Conservation (phyloP, 2,329 filamentous ascomycete genomes). For the Coleophoma cylindrospora region DNA sequence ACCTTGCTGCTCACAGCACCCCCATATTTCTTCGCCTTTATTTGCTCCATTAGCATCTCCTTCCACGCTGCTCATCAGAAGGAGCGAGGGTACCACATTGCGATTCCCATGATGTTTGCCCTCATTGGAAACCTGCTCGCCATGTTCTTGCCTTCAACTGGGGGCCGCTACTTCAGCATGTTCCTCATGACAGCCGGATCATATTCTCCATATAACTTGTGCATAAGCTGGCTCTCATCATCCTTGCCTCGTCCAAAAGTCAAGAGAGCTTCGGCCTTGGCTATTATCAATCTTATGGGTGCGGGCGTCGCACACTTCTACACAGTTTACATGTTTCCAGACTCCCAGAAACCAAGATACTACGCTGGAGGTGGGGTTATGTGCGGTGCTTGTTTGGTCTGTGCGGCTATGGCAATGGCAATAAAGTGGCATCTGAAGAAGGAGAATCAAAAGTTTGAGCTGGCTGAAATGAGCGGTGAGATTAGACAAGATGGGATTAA, state of each 20-base stretch:
- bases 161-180: conserved; percentile 8
- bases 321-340: conserved; percentile 26
- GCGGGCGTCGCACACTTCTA: conserved; percentile 19
- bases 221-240: conserved; percentile 7
- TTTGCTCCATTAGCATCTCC: conserved; percentile 17
- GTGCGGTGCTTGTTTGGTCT: neutral
- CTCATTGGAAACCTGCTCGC: conserved; percentile 6
- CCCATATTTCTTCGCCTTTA: conserved; percentile 26
- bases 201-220: conserved; percentile 1
- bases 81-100: conserved; percentile 7
- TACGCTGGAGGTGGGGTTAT: conserved; percentile 15
- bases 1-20: conserved; percentile 28
- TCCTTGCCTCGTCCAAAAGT: conserved; percentile 7
- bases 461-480: neutral
- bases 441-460: neutral
- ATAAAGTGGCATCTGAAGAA: neutral
- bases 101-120: conserved; percentile 2
- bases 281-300: conserved; percentile 21
- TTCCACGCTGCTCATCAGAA: conserved; percentile 7
- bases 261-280: conserved; percentile 9
- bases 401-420: neutral
- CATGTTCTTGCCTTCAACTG: conserved; percentile 3
- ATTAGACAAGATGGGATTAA: conserved; percentile 1
- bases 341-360: conserved; percentile 24
- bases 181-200: conserved; percentile 4